Base-by-base conservation (phyloP, 768 basidiomycete species). In the Lentinula boryana region DNA sequence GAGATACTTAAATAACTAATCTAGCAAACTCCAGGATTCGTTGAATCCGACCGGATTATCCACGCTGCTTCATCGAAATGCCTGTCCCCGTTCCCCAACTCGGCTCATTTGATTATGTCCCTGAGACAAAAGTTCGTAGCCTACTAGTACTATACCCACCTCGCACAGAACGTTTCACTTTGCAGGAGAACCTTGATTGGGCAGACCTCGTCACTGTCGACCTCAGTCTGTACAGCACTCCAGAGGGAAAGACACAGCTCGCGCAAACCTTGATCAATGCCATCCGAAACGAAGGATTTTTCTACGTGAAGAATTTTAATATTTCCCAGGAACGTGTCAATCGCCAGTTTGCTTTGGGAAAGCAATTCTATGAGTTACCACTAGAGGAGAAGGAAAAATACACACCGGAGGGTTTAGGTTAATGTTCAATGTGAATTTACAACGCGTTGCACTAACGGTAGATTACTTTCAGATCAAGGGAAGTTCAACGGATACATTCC, bases 271-370 rank as follows among this genome's bases (percentile, higher is more conserved):
- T 82, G 33, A 74, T 81, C 64, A 67, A 73, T 48, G 80, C 78
- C 9, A 71, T 81, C 21, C 75, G 77, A 31, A 74, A 76, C 63
- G 75, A 80, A 63, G 79, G 79, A 15, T 80, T 80, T 70, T 81
- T 80, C 75, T 81, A 80, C 66, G 78, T 81, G 43, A 78, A 76
- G 70, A 77, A 77, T 67, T 82, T 78, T 66, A 78, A 76, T 62
- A 78, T 83, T 62, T 68, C 75, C 8, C 77, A 81, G 65, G 78
- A 78, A 59, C 68, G 69, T 15, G 80, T 83, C 21, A 73, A 82
- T 65, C 65, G 76, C 32, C 81, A 83, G 65, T 81, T 81, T 65
- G 70, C 75, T 0, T 65, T 83, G 36, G 81, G 80, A 0, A 73
- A 75, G 48, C 66, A 71, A 52, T 78, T 82, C 68, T 82, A 81